These are phyloP conservation scores for Dendrostoma leiphaemia DNA, from an alignment of 2,329 filamentous ascomycete species.

Conservation along the genomic window DNA sequence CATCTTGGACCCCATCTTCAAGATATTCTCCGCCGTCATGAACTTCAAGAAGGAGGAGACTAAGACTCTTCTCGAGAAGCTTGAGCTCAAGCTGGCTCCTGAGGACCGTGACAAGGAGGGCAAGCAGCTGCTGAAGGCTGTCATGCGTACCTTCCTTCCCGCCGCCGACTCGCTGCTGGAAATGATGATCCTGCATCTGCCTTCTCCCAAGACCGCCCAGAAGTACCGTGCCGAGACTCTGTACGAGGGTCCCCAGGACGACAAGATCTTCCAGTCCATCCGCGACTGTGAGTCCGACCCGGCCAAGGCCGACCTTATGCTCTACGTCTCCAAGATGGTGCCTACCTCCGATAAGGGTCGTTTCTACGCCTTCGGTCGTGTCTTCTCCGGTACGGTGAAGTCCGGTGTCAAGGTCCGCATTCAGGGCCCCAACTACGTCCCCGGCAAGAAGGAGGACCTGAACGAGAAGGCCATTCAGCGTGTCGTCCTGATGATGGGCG, in stretches of 20 bases:
- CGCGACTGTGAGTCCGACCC: conserved; percentile 84
- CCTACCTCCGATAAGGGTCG: conserved; percentile 99
- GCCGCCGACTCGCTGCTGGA: conserved; percentile 97
- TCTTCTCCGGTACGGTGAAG: conserved; percentile 96
- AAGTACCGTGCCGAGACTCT: conserved; percentile 97
- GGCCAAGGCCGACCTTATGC: conserved; percentile 91
- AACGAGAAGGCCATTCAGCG: conserved; percentile 99
- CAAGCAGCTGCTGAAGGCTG: conserved; percentile 95
- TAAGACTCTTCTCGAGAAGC: conserved; percentile 80
- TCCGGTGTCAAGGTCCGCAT: conserved; percentile 99
- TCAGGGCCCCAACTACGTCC: conserved; percentile 97
- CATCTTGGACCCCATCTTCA: conserved; percentile 99
- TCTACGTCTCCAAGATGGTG: conserved; percentile 99
- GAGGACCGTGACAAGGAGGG: conserved; percentile 94
- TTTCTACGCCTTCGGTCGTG: conserved; percentile 99
- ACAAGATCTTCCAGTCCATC: conserved; percentile 92
- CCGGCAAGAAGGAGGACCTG: conserved; percentile 97
- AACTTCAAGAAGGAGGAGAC: conserved; percentile 98
- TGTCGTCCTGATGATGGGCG: conserved; percentile 99
- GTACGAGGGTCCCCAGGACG: conserved; percentile 95
- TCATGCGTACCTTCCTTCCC: conserved; percentile 99
- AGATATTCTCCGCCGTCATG: conserved; percentile 94
- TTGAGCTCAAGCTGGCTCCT: conserved; percentile 82
- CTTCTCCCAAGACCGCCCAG: conserved; percentile 93
- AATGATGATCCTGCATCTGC: conserved; percentile 99